Conservation (phyloP, 1,284 basidiomycete genomes). For the Megacollybia platyphylla region DNA sequence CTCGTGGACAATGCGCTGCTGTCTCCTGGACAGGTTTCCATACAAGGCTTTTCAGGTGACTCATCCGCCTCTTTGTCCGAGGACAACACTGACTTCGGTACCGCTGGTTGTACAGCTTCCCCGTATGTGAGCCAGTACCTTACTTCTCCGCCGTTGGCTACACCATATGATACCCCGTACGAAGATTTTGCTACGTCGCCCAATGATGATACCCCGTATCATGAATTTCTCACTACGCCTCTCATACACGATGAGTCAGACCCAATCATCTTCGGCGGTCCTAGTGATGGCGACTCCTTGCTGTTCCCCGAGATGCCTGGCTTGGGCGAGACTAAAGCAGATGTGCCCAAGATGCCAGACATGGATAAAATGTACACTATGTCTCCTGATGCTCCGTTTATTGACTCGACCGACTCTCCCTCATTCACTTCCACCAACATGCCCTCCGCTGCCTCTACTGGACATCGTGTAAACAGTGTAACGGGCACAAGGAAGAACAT, state of each 20-base stretch:
- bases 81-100: too few relatives aligned
- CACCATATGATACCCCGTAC: neutral
- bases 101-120: too few relatives aligned
- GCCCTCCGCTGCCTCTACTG: slow-evolving; percentile 17
- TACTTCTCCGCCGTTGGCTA: slow-evolving; percentile 8
- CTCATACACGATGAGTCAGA: neutral
- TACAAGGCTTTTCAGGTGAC: too few relatives aligned
- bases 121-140: neutral
- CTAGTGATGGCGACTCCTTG: neutral
- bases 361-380: slow-evolving; percentile 23
- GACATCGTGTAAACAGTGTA: slow-evolving; percentile 17
- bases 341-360: neutral
- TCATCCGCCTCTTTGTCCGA: too few relatives aligned
- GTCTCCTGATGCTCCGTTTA: slow-evolving; percentile 29
- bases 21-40: too few relatives aligned
- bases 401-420: slow-evolving; percentile 18
- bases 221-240: neutral
- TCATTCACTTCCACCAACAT: slow-evolving; percentile 19
- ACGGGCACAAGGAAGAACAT: slow-evolving; percentile 15
- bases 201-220: neutral
- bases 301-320: neutral
- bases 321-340: neutral
- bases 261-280: neutral
- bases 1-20: too few relatives aligned
- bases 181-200: slow-evolving; percentile 3